phyloP scores from a whole-genome alignment of 176 grass and related monocot genomes.

The Dactylis glomerata region DNA sequence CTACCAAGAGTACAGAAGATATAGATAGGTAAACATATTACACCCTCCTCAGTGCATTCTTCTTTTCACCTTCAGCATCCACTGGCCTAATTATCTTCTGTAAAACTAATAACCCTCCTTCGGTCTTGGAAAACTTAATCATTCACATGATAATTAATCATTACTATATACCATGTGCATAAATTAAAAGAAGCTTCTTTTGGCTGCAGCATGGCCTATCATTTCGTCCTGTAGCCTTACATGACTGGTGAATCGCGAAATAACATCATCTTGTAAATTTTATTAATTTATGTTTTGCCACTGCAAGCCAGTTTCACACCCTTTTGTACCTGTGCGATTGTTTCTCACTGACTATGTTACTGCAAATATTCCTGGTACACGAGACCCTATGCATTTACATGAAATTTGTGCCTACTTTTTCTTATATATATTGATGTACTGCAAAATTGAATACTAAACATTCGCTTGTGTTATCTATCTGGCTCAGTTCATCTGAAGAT shows the following conservation, averaged over 20 bases:
- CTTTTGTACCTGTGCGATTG: slow-evolving; percentile 1
- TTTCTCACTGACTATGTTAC: slow-evolving; percentile 1
- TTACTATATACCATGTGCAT: not conserved
- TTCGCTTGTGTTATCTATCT: slow-evolving; percentile 20
- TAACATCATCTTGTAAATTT: not conserved
- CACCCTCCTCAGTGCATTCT: not conserved
- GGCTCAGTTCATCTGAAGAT: slow-evolving; percentile 68
- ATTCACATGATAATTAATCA: not conserved
- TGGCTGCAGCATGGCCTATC: not conserved
- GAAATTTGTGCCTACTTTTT: not conserved
- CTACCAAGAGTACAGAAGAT: slow-evolving; percentile 40
- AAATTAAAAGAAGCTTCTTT: not conserved
- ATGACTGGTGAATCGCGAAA: slow-evolving; percentile 1
- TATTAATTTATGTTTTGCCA: not conserved
- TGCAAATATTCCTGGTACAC: not conserved
- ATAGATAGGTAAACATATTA: slow-evolving; percentile 52
- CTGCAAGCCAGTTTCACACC: not conserved
- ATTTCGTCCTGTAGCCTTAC: not conserved
- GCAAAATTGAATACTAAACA: not conserved
- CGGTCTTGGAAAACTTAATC: not conserved
- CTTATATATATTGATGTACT: slow-evolving; percentile 19
- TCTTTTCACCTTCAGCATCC: not conserved
- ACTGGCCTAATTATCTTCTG: not conserved
- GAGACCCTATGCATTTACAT: not conserved
- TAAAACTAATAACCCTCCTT: not conserved